A percentile compares a stretch with the other conserved stretches of the same genome.
Evolutionary conservation across 441 rosid genomes (phyloP).

Genomic region (Mallotus repandus): DNA sequence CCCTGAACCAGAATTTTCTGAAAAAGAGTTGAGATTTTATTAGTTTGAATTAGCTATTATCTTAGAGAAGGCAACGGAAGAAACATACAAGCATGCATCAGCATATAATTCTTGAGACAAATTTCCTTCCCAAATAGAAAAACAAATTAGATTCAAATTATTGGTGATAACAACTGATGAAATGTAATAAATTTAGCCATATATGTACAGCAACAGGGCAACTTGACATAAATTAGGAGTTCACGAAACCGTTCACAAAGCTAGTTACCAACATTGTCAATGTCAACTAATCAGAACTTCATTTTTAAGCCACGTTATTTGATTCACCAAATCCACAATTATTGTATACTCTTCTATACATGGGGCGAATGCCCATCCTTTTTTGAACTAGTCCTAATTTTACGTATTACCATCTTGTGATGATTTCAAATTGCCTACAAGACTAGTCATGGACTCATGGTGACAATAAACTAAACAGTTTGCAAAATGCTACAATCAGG

Average conservation of each 20-base stretch:
- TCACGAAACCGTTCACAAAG: too few relatives aligned
- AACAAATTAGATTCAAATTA: not conserved
- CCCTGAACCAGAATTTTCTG: not conserved
- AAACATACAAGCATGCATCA: not conserved
- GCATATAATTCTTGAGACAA: not conserved
- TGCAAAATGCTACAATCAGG: not conserved
- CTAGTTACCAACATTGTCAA: too few relatives aligned
- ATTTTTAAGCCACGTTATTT: too few relatives aligned
- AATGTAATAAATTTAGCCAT: not conserved
- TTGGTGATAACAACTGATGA: not conserved
- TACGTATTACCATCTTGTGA: not conserved
- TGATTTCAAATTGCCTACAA: not conserved
- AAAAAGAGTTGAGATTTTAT: not conserved
- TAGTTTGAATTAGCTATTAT: not conserved
- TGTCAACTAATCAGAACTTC: too few relatives aligned
- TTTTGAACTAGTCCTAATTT: not conserved
- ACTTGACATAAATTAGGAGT: too few relatives aligned
- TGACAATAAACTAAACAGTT: not conserved
- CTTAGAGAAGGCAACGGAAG: not conserved
- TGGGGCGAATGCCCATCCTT: too few relatives aligned
- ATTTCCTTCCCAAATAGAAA: not conserved
- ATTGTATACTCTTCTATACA: too few relatives aligned
- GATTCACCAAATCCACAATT: too few relatives aligned
- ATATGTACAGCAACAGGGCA: not conserved
- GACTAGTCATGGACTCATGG: constrained; percentile 1